Evolutionary conservation across 2,329 filamentous ascomycete species (phyloP), one percentile per base, ranked within the genome.

Genomic region (Penicillium paneum): DNA sequence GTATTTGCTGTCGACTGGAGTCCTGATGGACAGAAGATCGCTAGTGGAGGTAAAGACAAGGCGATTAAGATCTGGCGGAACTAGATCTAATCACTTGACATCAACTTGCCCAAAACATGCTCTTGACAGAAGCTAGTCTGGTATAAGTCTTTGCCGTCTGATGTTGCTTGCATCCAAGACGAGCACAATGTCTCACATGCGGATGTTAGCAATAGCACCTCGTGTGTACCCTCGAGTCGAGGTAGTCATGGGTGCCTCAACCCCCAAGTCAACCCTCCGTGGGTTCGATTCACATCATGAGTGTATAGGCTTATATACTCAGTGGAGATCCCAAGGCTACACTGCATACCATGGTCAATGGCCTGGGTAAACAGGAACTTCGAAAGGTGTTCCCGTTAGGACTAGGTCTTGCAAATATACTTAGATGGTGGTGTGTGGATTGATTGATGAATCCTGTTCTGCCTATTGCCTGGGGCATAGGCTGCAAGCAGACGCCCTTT

Each of bases 1-100:
- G 92, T 97, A 0, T 97, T 92, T 72, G 91, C 92, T 0, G 86
- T 97, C 12, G 93, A 97, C 71, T 97, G 93, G 94, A 92, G 89
- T 64, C 88, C 91, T 0, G 92, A 97, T 70, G 94, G 94, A 8
- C 83, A 90, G 64, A 86, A 87, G 64, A 92, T 97, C 15, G 91
- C 87, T 17, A 96, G 91, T 71, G 94, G 92, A 51, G 94, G 94
- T 10, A 93, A 93, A 71, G 94, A 99, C 73, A 97, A 96, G 73
- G 79, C 80, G 47, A 82, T 87, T 49, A 78, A 83, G 66, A 81
- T 87, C 62, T 87, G 84, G 84, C 79, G 82, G 63, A 81, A 86
- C 71, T 87, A 69, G 65, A 61, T 21, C 50, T 47, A 44, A 15
- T 34, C 43, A 32, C 31, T 49, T 51, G 40, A 29, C 41, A 46